phyloP scores from a whole-genome alignment of 2,329 filamentous ascomycete genomes.

The Sporothrix phasma region DNA sequence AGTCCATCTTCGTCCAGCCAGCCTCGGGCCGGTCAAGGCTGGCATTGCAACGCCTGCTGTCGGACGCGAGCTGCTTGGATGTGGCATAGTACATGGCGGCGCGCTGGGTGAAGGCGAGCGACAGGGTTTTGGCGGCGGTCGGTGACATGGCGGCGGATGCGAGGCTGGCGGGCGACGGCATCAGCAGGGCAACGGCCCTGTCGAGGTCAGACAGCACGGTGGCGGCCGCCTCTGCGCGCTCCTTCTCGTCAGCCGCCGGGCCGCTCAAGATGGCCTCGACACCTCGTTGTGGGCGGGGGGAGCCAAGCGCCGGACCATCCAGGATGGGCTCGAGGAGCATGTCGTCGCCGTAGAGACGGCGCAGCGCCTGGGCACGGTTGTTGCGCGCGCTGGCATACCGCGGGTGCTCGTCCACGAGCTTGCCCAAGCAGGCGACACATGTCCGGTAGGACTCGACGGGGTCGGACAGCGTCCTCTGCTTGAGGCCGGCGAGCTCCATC shows the following conservation, averaged over 20 bases:
- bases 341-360: slow-evolving; percentile 52
- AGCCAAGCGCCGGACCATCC: neutral
- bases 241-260: slow-evolving; percentile 25
- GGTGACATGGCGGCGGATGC: slow-evolving; percentile 51
- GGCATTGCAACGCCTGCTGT: neutral
- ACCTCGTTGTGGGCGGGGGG: neutral
- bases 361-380: slow-evolving; percentile 60
- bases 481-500: slow-evolving; percentile 38
- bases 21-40: slow-evolving; percentile 28
- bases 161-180: slow-evolving; percentile 39
- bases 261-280: slow-evolving; percentile 28
- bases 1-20: slow-evolving; percentile 43
- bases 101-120: slow-evolving; percentile 62
- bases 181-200: slow-evolving; percentile 47
- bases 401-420: slow-evolving; percentile 48
- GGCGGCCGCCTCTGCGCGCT: slow-evolving; percentile 13
- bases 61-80: slow-evolving; percentile 32
- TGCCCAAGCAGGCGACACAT: slow-evolving; percentile 40
- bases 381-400: slow-evolving; percentile 63
- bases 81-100: slow-evolving; percentile 54
- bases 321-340: slow-evolving; percentile 35
- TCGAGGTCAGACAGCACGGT: slow-evolving; percentile 45
- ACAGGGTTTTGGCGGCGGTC: slow-evolving; percentile 54
- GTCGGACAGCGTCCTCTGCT: slow-evolving; percentile 24
- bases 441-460: slow-evolving; percentile 37